These are phyloP conservation scores for Plicaturopsis crispa DNA, from an alignment of 768 basidiomycete genomes.

Conservation along the genomic window DNA sequence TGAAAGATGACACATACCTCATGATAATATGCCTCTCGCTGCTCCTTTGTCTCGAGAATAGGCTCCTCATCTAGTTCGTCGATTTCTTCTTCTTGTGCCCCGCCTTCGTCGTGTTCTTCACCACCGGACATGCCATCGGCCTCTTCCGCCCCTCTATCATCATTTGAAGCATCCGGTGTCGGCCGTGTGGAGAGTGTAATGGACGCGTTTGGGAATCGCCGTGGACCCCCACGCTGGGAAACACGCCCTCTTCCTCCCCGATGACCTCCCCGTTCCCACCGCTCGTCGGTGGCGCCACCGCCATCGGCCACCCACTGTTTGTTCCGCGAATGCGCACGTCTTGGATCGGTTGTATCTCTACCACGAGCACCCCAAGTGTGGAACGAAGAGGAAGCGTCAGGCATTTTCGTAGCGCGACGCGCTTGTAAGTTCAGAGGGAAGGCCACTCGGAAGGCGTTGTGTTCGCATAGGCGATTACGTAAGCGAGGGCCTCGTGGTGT, in stretches of 20 bases:
- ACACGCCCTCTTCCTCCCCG: slow-evolving; percentile 43
- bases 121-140: slow-evolving; percentile 23
- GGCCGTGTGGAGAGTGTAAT: slow-evolving; percentile 21
- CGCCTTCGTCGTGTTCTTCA: slow-evolving; percentile 25
- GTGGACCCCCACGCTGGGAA: slow-evolving; percentile 23
- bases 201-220: slow-evolving; percentile 34
- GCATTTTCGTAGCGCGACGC: no score
- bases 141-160: slow-evolving; percentile 17
- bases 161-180: slow-evolving; percentile 5
- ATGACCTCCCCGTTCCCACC: slow-evolving; percentile 58
- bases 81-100: slow-evolving; percentile 19
- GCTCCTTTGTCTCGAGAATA: slow-evolving; percentile 50
- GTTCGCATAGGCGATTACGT: no score
- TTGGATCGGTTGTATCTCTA: slow-evolving; percentile 11
- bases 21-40: slow-evolving; percentile 63
- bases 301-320: slow-evolving; percentile 54
- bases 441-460: no score
- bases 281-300: slow-evolving; percentile 36
- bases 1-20: slow-evolving; percentile 39
- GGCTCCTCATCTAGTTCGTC: slow-evolving; percentile 32
- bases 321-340: slow-evolving; percentile 37
- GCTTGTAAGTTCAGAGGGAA: no score
- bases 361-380: neutral
- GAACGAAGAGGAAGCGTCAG: no score
- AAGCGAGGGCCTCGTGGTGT: no score